These are phyloP conservation scores for Kwoniella botswanensis DNA, from an alignment of 768 basidiomycete genomes.

Conservation along the genomic window DNA sequence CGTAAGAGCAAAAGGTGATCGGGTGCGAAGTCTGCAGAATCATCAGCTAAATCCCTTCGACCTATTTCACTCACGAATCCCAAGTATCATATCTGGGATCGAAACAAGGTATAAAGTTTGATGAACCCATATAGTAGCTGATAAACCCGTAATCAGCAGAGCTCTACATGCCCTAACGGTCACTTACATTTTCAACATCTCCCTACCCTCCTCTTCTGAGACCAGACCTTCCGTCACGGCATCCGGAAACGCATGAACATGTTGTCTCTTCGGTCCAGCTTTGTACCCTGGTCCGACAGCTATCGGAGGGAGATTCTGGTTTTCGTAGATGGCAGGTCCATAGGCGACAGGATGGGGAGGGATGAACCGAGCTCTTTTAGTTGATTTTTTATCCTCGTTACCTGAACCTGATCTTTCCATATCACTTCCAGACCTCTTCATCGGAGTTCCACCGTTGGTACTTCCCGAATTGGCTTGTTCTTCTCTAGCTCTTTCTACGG, in stretches of 20 bases:
- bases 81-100: slow-evolving; percentile 82
- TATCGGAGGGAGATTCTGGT: slow-evolving; percentile 37
- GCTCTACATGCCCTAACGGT: neutral
- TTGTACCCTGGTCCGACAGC: slow-evolving; percentile 27
- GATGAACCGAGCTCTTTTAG: slow-evolving; percentile 39
- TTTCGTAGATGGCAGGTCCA: slow-evolving; percentile 40
- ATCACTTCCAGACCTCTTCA: slow-evolving; percentile 18
- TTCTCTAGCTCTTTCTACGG: slow-evolving; percentile 54
- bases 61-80: slow-evolving; percentile 62
- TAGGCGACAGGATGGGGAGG: slow-evolving; percentile 22
- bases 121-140: slow-evolving; percentile 92
- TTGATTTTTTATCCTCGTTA: slow-evolving; percentile 15
- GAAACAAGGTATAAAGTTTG: slow-evolving; percentile 86
- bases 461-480: slow-evolving; percentile 30
- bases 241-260: slow-evolving; percentile 72
- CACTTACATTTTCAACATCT: slow-evolving; percentile 80
- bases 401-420: slow-evolving; percentile 6
- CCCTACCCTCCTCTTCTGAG: slow-evolving; percentile 78
- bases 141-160: slow-evolving; percentile 17
- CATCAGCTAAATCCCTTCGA: neutral
- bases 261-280: slow-evolving; percentile 36
- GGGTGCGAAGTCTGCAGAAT: slow-evolving; percentile 66
- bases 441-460: neutral
- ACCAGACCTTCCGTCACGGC: slow-evolving; percentile 85
- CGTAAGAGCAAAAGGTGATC: slow-evolving; percentile 91